Percentiles rank a stretch among this genome's conserved stretches.
Conservation (phyloP, 192 early-diverging fungal genomes). For the Chytriomyces hyalinus region DNA sequence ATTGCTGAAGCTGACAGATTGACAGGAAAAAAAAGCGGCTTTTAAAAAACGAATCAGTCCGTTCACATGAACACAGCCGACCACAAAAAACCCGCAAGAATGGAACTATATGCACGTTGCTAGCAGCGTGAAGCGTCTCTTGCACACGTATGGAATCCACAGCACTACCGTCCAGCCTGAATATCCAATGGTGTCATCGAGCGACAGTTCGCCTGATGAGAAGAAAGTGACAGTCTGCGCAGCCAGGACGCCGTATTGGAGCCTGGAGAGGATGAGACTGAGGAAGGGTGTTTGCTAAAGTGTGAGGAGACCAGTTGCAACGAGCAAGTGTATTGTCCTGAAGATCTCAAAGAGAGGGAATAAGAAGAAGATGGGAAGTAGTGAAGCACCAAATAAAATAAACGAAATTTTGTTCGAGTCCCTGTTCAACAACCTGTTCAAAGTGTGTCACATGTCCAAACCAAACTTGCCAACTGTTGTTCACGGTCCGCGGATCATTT, state of each 20-base stretch:
- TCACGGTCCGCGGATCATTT: too few relatives aligned
- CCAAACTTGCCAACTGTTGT: too few relatives aligned
- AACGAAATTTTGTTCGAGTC: too few relatives aligned
- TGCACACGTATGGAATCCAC: slow-evolving; percentile 82
- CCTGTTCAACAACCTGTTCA: too few relatives aligned
- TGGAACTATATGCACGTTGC: slow-evolving; percentile 75
- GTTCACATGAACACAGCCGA: too few relatives aligned
- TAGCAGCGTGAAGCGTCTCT: slow-evolving; percentile 69
- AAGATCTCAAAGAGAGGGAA: background rate
- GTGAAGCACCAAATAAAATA: too few relatives aligned
- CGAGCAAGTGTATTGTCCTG: slow-evolving; percentile 24
- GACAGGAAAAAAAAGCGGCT: too few relatives aligned
- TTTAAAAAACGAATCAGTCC: too few relatives aligned
- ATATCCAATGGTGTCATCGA: slow-evolving; percentile 53
- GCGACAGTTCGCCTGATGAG: background rate
- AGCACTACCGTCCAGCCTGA: slow-evolving; percentile 92
- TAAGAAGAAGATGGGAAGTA: too few relatives aligned
- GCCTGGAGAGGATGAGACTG: background rate
- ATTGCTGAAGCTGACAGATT: background rate
- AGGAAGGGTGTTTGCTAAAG: slow-evolving; percentile 19
- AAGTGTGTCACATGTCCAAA: too few relatives aligned
- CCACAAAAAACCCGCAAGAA: background rate
- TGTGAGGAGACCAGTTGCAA: slow-evolving; percentile 10
- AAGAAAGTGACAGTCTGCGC: background rate
- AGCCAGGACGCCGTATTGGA: too few relatives aligned